Evolutionary conservation across 2,329 filamentous ascomycete genomes (phyloP), one percentile per base, ranked within the genome.

Genomic region (Monosporascus sp.): DNA sequence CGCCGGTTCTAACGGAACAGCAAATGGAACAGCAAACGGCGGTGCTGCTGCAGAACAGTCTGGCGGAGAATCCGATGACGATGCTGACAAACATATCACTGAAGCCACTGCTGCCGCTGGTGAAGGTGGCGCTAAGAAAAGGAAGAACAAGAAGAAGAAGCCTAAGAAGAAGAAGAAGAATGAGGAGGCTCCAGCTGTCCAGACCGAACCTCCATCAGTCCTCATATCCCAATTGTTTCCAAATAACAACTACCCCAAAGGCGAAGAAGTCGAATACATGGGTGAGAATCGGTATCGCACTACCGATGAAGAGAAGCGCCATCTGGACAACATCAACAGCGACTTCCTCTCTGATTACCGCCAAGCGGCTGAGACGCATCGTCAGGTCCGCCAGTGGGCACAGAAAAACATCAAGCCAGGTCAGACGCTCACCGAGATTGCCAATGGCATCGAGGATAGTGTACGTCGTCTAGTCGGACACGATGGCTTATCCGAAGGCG

Each of bases 111-210:
- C 24, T 26, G 24, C 24, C 8, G 27, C 8, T 27, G 74, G 72
- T 35, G 68, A 69, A 7, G 69, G 61, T 37, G 70, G 70, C 5
- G 72, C 58, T 8, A 68, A 68, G 54, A 89, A 89, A 73, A 91
- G 91, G 75, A 91, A 91, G 76, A 93, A 92, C 79, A 91, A 90
- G 79, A 89, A 86, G 78, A 87, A 84, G 74, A 82, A 85, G 68
- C 85, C 84, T 70, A 87, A 84, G 77, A 87, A 88, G 80, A 80
- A 78, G 71, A 69, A 84, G 77, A 87, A 88, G 80, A 88, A 85
- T 70, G 79, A 80, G 73, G 80, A 78, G 71, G 69, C 70, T 16
- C 78, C 85, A 49, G 90, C 87, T 52, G 78, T 79, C 48, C 90
- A 95, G 73, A 87, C 86, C n/a, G 79, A 83, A 50, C 89, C 89